These are phyloP conservation scores for Macrophomina phaseolina DNA, from an alignment of 2,329 filamentous ascomycete species.

Conservation along the genomic window DNA sequence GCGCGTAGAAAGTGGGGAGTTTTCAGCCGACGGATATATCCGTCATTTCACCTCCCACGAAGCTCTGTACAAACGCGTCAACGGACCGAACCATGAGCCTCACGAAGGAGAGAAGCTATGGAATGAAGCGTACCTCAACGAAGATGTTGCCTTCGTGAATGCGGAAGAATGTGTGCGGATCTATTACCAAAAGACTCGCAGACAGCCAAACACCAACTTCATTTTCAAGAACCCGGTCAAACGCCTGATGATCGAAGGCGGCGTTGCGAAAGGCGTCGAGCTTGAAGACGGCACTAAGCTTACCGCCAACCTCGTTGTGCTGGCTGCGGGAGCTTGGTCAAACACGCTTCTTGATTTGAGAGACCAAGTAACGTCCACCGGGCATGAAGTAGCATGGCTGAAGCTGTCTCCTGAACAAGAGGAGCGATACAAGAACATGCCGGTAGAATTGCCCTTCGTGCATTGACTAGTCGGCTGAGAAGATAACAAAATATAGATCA, in stretches of 20 bases:
- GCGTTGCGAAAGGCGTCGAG: conserved; percentile 56
- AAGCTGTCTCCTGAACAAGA: conserved; percentile 19
- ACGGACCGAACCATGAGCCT: conserved; percentile 3
- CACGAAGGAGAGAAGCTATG: conserved; percentile 13
- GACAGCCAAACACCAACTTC: conserved; percentile 17
- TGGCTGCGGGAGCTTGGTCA: conserved; percentile 90
- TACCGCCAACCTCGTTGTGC: conserved; percentile 73
- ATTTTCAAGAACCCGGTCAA: conserved; percentile 15
- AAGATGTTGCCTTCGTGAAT: conserved; percentile 26
- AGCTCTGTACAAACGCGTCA: conserved; percentile 23
- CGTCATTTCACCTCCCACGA: conserved; percentile 9
- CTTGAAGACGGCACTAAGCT: conserved; percentile 58
- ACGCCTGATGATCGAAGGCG: conserved; percentile 10
- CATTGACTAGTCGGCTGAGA: not conserved
- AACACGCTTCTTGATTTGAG: conserved; percentile 74
- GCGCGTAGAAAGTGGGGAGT: conserved; percentile 11
- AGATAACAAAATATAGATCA: conserved; percentile 7
- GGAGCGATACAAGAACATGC: conserved; percentile 24
- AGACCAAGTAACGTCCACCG: conserved; percentile 17
- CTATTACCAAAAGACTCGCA: conserved; percentile 12
- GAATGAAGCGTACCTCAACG: conserved; percentile 27
- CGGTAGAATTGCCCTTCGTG: not conserved
- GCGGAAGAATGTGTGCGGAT: conserved; percentile 24
- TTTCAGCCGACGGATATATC: conserved; percentile 10
- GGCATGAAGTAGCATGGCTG: conserved; percentile 27